Evolutionary conservation across 129 eudicot genomes (phyloP).

Genomic region (Ambrosia artemisiifolia): DNA sequence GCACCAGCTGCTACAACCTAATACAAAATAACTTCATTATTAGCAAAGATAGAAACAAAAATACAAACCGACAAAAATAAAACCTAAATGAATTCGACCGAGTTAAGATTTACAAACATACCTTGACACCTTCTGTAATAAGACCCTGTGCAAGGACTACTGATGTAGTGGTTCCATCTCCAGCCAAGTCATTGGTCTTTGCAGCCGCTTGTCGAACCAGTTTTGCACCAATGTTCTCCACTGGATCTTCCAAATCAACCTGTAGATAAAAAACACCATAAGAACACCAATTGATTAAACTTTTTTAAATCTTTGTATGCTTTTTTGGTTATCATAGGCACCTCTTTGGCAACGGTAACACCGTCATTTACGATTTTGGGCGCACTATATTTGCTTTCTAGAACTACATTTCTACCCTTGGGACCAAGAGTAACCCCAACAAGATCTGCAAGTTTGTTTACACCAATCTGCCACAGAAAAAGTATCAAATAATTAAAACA

Average conservation of each 20-base stretch:
- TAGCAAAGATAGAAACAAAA: neutral
- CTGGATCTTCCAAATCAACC: conserved; percentile 35
- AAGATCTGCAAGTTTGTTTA: conserved; percentile 89
- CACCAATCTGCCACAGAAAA: conserved; percentile 63
- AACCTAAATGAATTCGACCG: neutral
- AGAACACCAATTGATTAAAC: neutral
- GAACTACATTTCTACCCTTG: conserved; percentile 88
- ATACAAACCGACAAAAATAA: neutral
- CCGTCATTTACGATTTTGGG: conserved; percentile 96
- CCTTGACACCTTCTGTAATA: conserved; percentile 97
- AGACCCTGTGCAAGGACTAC: conserved; percentile 97
- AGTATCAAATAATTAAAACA: neutral
- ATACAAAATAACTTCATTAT: conserved; percentile 3
- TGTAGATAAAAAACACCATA: conserved; percentile 4
- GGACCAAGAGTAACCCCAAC: conserved; percentile 99
- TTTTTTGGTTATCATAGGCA: neutral
- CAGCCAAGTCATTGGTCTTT: conserved; percentile 92
- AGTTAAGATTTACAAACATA: conserved; percentile 19
- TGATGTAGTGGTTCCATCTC: conserved; percentile 96
- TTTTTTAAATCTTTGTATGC: neutral
- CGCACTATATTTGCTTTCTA: conserved; percentile 89
- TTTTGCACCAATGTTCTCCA: conserved; percentile 91
- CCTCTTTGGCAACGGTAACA: conserved; percentile 94
- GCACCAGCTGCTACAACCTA: conserved; percentile 97
- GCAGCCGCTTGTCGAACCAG: conserved; percentile 95